These are phyloP conservation scores for Hymenoscyphus scutula DNA, from an alignment of 2,329 filamentous ascomycete genomes.

Conservation along the genomic window DNA sequence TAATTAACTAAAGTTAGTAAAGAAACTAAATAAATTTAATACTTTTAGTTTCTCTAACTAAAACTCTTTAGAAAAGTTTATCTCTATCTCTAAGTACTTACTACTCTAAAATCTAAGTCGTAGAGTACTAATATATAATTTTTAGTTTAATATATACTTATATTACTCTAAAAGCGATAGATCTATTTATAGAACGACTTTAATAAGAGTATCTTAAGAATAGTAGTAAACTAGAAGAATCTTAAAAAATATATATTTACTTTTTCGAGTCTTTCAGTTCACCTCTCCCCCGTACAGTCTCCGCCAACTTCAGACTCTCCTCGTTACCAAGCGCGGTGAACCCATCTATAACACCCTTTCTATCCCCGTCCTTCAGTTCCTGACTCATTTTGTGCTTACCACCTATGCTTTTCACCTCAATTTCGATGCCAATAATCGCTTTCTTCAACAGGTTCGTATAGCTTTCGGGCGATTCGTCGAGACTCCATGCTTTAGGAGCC, in stretches of 20 bases:
- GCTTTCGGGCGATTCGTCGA: conserved; percentile 53
- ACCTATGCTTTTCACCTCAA: conserved; percentile 52
- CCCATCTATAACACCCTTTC: conserved; percentile 55
- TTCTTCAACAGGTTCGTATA: conserved; percentile 59
- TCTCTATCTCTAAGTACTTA: too few relatives aligned
- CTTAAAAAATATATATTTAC: not conserved
- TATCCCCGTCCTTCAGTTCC: conserved; percentile 52
- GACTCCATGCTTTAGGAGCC: conserved; percentile 49
- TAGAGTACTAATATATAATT: too few relatives aligned
- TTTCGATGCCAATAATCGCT: conserved; percentile 59
- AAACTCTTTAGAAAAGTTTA: too few relatives aligned
- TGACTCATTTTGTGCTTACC: conserved; percentile 70
- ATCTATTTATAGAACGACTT: too few relatives aligned
- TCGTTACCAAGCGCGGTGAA: conserved; percentile 47
- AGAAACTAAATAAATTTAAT: too few relatives aligned
- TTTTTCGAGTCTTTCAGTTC: not conserved
- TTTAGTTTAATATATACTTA: too few relatives aligned
- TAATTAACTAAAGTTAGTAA: too few relatives aligned
- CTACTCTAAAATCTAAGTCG: too few relatives aligned
- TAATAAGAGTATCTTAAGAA: too few relatives aligned
- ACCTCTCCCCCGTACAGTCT: not conserved
- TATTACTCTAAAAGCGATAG: too few relatives aligned
- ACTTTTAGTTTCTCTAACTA: too few relatives aligned
- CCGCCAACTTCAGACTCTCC: not conserved
- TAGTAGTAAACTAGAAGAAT: not conserved